Conservation (phyloP, 2,329 filamentous ascomycete genomes). For the Sporothrix brunneoviolacea region DNA sequence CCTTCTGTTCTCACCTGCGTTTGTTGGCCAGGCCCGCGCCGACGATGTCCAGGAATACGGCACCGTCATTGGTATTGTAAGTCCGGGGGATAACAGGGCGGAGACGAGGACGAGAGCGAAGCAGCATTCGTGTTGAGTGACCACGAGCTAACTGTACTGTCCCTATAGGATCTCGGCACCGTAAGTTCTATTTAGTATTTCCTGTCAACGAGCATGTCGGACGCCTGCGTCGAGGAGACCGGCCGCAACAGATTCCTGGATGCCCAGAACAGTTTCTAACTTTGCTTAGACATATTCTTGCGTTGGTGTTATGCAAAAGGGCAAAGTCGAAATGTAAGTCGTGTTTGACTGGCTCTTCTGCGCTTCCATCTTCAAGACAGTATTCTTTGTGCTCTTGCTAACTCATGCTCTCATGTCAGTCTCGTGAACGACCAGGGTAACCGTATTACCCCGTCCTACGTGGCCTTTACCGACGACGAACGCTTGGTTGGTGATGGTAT, state of each 20-base stretch:
- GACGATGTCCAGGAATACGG: conserved; percentile 73
- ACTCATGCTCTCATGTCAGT: conserved; percentile 18
- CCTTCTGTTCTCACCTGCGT: conserved; percentile 79
- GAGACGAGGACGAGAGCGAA: too few species aligned
- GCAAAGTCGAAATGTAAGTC: conserved; percentile 73
- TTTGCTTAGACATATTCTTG: conserved; percentile 63
- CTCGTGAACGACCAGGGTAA: conserved; percentile 92
- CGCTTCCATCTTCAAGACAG: too few species aligned
- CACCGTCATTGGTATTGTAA: conserved; percentile 82
- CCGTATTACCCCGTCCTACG: conserved; percentile 91
- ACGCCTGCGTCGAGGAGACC: neutral
- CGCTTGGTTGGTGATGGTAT: conserved; percentile 82
- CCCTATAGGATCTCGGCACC: conserved; percentile 64
- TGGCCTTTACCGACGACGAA: conserved; percentile 95
- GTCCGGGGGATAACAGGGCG: conserved; percentile 28
- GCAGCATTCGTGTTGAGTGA: too few species aligned
- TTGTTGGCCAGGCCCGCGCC: conserved; percentile 69
- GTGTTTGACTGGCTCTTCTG: too few species aligned
- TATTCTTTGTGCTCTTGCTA: neutral
- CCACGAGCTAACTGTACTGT: conserved; percentile 17
- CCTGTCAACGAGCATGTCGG: neutral
- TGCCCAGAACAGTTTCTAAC: too few species aligned
- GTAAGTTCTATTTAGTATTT: conserved; percentile 7
- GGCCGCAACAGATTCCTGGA: too few species aligned
- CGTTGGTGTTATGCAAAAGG: conserved; percentile 92